These are phyloP conservation scores for Ramaria sp. DNA, from an alignment of 768 basidiomycete genomes.

Conservation along the genomic window DNA sequence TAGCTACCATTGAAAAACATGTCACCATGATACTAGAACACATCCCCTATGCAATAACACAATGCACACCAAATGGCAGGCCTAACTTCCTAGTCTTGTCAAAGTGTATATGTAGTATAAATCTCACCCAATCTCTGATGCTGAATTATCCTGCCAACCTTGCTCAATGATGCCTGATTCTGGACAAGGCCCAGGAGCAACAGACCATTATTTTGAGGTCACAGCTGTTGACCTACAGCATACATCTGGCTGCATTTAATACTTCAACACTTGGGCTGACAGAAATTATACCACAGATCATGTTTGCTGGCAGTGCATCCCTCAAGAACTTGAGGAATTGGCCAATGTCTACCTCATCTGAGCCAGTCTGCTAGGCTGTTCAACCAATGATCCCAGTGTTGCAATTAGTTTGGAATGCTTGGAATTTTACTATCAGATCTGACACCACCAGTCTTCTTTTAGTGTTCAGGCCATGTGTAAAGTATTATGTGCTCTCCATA, in stretches of 20 bases:
- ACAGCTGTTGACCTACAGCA: neutral
- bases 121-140: too few relatives aligned
- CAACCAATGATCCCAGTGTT: neutral
- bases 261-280: neutral
- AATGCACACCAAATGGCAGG: neutral
- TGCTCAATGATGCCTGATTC: neutral
- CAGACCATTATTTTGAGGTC: neutral
- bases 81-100: neutral
- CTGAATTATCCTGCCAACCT: neutral
- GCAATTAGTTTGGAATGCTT: neutral
- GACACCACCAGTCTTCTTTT: too few relatives aligned
- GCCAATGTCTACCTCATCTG: neutral
- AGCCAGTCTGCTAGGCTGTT: neutral
- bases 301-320: neutral
- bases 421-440: slow-evolving; percentile 14
- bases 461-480: slow-evolving; percentile 14
- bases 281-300: neutral
- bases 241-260: neutral
- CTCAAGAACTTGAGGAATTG: neutral
- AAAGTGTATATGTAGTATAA: neutral
- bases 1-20: neutral
- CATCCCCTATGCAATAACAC: neutral
- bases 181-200: neutral
- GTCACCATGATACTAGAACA: neutral
- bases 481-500: slow-evolving; percentile 3